Percentiles rank a stretch among this genome's conserved stretches.
Conservation (phyloP, 306 rosid genomes). For the Pyrus betulifolia region DNA sequence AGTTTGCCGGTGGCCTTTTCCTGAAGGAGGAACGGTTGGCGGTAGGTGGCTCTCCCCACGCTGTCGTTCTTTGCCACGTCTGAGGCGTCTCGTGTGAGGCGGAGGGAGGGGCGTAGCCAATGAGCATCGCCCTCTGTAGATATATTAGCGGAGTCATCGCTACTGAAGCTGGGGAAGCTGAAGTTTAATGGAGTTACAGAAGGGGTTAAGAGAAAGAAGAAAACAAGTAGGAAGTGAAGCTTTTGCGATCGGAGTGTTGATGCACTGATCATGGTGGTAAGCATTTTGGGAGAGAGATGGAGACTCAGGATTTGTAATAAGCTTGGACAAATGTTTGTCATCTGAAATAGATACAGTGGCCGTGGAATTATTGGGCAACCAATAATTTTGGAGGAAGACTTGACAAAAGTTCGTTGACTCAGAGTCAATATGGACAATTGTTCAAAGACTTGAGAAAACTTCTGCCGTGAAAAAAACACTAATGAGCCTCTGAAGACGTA, state of each 20-base stretch:
- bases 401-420: too few species aligned
- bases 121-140: background rate
- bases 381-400: too few species aligned
- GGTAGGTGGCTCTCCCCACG: background rate
- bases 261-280: background rate
- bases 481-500: too few species aligned
- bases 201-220: background rate
- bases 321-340: too few species aligned
- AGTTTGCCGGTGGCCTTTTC: background rate
- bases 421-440: too few species aligned
- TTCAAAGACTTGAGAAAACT: too few species aligned
- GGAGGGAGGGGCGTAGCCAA: background rate
- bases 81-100: background rate
- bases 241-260: too few species aligned
- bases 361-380: too few species aligned
- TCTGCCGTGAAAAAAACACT: too few species aligned
- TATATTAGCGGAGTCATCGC: background rate
- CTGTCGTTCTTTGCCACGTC: fast-evolving
- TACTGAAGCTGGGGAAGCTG: background rate
- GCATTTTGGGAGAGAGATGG: background rate
- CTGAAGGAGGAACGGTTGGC: background rate
- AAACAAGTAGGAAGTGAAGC: background rate
- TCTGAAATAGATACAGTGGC: too few species aligned
- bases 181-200: background rate
- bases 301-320: too few species aligned